Percentiles rank a stretch among this genome's conserved stretches.
phyloP scores from a whole-genome alignment of 768 basidiomycete species.

The Kwoniella dejecticola region DNA sequence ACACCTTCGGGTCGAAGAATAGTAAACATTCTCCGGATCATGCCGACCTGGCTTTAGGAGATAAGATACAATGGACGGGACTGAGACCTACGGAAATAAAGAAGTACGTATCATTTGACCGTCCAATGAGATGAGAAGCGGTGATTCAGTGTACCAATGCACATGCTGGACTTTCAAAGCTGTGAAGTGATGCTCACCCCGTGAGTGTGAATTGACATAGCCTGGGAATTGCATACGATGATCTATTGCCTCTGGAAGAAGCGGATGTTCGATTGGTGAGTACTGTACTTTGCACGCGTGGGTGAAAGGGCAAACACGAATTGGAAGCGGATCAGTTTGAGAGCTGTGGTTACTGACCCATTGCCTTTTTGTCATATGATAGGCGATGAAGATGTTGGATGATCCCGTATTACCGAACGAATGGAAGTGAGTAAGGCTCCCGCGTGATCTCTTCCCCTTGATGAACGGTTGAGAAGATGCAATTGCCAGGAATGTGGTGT shows the following conservation, averaged over 20 bases:
- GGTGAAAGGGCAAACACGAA: background rate
- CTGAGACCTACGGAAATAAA: constrained; percentile 69
- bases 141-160: no score
- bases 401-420: constrained; percentile 27
- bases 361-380: no score
- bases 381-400: constrained; percentile 45
- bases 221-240: constrained; percentile 64
- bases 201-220: constrained; percentile 56
- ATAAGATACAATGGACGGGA: constrained; percentile 77
- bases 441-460: background rate
- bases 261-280: constrained; percentile 36
- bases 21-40: constrained; percentile 68
- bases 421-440: constrained; percentile 41
- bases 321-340: no score
- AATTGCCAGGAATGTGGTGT: no score
- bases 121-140: background rate
- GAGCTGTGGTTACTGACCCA: no score
- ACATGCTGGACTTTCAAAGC: no score
- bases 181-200: no score
- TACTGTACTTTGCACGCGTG: background rate
- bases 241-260: constrained; percentile 62
- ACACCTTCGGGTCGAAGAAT: constrained; percentile 73
- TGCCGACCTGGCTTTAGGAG: constrained; percentile 64
- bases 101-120: constrained; percentile 60
- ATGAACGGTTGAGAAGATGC: no score